These are phyloP conservation scores for Testicularia cyperi DNA, from an alignment of 1,284 basidiomycete species.

Conservation along the genomic window DNA sequence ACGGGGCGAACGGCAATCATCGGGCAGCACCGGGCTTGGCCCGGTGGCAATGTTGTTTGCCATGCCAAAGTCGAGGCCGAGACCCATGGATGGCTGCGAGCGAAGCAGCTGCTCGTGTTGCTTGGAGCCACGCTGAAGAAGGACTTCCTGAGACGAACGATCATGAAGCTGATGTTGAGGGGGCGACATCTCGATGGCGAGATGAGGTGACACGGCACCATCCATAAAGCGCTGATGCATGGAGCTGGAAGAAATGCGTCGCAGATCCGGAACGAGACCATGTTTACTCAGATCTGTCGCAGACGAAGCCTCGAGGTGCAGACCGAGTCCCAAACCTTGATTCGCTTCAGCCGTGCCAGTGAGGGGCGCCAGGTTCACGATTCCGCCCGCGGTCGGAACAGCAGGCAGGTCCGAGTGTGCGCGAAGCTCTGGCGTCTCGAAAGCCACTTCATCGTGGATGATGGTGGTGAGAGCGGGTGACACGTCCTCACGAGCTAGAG, in stretches of 20 bases:
- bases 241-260: too few relatives aligned
- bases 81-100: too few relatives aligned
- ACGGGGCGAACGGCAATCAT: constrained; percentile 31
- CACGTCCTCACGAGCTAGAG: too few relatives aligned
- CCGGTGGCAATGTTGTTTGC: too few relatives aligned
- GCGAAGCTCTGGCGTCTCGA: constrained; percentile 12
- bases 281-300: too few relatives aligned
- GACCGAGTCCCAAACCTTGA: too few relatives aligned
- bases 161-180: too few relatives aligned
- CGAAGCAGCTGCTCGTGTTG: constrained; percentile 1
- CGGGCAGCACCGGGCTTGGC: constrained; percentile 25
- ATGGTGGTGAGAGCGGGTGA: constrained; percentile 25
- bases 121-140: constrained; percentile 9
- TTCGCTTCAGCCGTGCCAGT: too few relatives aligned
- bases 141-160: constrained; percentile 13
- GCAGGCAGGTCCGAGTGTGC: constrained; percentile 18
- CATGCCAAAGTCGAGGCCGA: constrained; percentile 8
- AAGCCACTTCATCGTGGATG: constrained; percentile 4
- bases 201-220: constrained; percentile 18
- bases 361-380: too few relatives aligned
- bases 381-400: constrained; percentile 16
- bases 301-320: too few relatives aligned
- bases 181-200: constrained; percentile 35
- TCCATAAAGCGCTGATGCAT: constrained; percentile 1
- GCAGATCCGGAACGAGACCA: too few relatives aligned